Conservation (phyloP, 2,329 filamentous ascomycete genomes). For the Penicillium brevicompactum region DNA sequence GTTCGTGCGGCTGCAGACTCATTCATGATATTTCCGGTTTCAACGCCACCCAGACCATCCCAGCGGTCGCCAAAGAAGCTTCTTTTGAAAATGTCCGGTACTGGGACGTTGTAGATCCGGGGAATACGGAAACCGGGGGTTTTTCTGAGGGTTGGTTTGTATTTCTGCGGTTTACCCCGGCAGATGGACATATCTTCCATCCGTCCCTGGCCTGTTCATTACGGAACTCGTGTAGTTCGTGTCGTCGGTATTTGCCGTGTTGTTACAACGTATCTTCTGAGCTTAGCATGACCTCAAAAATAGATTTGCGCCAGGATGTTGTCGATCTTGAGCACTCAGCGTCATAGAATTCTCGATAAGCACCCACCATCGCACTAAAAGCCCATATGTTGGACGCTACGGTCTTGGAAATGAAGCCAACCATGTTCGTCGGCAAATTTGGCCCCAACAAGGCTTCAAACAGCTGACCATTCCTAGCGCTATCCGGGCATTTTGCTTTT, state of each 20-base stretch:
- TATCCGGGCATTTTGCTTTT: conserved; percentile 14
- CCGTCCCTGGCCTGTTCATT: background rate
- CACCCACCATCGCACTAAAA: background rate
- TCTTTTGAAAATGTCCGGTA: conserved; percentile 20
- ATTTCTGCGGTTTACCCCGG: background rate
- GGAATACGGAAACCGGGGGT: background rate
- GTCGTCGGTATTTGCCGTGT: background rate
- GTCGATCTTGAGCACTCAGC: background rate
- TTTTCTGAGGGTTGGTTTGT: background rate
- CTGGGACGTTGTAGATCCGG: conserved; percentile 5
- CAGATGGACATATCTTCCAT: background rate
- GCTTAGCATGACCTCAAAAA: background rate
- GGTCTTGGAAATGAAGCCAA: conserved; percentile 17
- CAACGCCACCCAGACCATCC: conserved; percentile 25
- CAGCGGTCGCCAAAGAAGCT: conserved; percentile 22
- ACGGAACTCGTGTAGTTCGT: background rate
- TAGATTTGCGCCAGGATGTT: background rate
- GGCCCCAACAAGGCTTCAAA: background rate
- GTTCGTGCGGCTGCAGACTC: conserved; percentile 23
- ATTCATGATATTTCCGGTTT: conserved; percentile 21
- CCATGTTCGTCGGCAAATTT: conserved; percentile 9
- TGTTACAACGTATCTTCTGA: background rate
- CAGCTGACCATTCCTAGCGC: background rate
- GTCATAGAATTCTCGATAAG: background rate
- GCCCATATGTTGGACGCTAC: background rate